These are phyloP conservation scores for Takashimella tepidaria DNA, from an alignment of 1,284 basidiomycete genomes.

Conservation along the genomic window DNA sequence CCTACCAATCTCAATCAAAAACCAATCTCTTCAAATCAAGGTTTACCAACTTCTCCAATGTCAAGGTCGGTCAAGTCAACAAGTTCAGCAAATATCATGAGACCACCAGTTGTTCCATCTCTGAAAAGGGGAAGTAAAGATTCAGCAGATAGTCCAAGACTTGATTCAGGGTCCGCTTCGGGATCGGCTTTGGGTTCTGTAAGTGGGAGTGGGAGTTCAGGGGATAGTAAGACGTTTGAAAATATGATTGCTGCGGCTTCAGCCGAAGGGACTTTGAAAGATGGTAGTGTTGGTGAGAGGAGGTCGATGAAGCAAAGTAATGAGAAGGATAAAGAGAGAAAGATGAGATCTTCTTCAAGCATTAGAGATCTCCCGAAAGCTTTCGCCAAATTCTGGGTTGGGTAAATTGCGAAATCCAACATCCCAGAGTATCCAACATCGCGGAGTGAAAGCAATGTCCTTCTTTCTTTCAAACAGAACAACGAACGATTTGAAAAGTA, in stretches of 20 bases:
- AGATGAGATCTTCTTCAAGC: conserved; percentile 31
- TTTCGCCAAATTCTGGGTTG: conserved; percentile 42
- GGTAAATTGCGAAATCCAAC: no score
- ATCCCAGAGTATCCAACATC: no score
- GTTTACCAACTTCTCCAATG: no score
- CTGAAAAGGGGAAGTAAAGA: background rate
- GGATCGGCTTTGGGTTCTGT: conserved; percentile 1
- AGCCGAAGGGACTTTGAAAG: background rate
- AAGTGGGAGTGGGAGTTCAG: conserved; percentile 13
- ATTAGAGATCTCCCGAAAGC: conserved; percentile 36
- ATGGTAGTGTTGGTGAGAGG: background rate
- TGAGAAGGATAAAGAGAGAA: conserved; percentile 20
- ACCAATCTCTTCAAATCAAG: no score
- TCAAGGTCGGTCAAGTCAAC: background rate
- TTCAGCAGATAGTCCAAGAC: background rate
- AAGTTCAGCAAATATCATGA: background rate
- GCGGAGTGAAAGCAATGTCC: no score
- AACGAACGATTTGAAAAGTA: no score
- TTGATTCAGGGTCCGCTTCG: background rate
- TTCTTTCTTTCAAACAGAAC: no score
- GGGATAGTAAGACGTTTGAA: conserved; percentile 1
- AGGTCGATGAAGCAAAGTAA: conserved; percentile 10
- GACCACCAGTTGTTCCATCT: background rate
- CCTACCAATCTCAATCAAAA: no score
- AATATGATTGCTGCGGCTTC: conserved; percentile 3